These are phyloP conservation scores for Talaromyces sp. DNA, from an alignment of 2,329 filamentous ascomycete genomes.

Conservation along the genomic window DNA sequence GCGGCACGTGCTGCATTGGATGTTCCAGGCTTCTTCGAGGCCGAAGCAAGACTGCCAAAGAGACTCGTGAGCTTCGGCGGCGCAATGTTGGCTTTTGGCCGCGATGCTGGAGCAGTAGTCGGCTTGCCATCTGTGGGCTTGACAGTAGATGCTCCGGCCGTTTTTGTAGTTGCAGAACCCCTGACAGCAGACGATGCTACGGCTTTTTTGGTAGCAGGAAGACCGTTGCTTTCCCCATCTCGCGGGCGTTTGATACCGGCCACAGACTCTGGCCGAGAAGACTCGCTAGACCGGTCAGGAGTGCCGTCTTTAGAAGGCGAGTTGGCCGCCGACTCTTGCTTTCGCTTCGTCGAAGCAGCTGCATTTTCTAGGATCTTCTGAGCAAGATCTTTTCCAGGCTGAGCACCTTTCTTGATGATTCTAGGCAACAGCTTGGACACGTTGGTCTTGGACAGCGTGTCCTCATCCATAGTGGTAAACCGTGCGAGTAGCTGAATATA, in stretches of 20 bases:
- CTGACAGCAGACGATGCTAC: constrained; percentile 31
- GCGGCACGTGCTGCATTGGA: constrained; percentile 47
- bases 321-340: constrained; percentile 30
- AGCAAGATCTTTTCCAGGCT: constrained; percentile 52
- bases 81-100: constrained; percentile 35
- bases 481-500: constrained; percentile 46
- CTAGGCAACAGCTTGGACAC: constrained; percentile 54
- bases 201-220: constrained; percentile 35
- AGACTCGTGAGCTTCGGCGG: constrained; percentile 42
- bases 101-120: constrained; percentile 22
- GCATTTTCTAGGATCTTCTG: constrained; percentile 52
- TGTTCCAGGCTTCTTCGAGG: constrained; percentile 48
- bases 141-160: constrained; percentile 17
- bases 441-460: constrained; percentile 57
- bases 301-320: constrained; percentile 31
- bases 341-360: constrained; percentile 40
- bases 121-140: constrained; percentile 33
- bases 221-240: constrained; percentile 32
- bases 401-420: constrained; percentile 56
- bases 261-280: constrained; percentile 16
- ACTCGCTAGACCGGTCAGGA: constrained; percentile 20
- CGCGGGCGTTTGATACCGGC: constrained; percentile 35
- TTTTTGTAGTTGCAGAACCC: constrained; percentile 19
- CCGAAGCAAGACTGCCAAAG: constrained; percentile 45
- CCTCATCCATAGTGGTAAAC: constrained; percentile 55